Evolutionary conservation across 2,329 filamentous ascomycete species (phyloP), one percentile per base, ranked within the genome.

Genomic region (Scedosporium boydii): DNA sequence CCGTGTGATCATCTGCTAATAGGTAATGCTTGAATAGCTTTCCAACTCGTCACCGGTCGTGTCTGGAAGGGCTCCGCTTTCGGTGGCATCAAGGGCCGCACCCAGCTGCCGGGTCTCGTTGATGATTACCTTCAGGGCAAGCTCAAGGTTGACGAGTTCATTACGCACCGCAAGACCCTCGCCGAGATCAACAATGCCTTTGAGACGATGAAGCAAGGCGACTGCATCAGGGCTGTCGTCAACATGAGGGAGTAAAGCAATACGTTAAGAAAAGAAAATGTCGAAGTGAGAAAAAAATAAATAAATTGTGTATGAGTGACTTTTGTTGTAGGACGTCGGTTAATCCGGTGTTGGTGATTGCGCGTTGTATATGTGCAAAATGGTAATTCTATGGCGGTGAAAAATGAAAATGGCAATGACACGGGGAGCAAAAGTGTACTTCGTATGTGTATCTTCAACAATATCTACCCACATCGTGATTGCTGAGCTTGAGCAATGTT

Each of bases 111-210:
- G 58, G 87, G 83, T 64, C 87, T 99, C 48, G 92, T 99, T 26
- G 80, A 86, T 68, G 93, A 98, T 77, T 99, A 99, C 79, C 82
- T 96, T 75, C 83, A 84, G 61, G 93, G 93, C 69, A 85, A 89
- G 73, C 87, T 99, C 73, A 98, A 97, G 87, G 95, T 98, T 56
- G 93, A 98, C 74, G 95, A 99, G 80, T 98, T 98, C 81, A 98
- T 99, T 79, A 99, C 95, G 38, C 95, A 99, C 80, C 87, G 93
- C 69, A 91, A 96, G 80, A 84, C 82, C 3, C 81, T 99, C 55
- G 78, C 79, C 64, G 86, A 89, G 71, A 96, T 99, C 77, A 98
- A 98, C 82, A 80, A 82, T 60, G 93, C 92, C 21, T 99, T 96
- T 71, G 85, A 91, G 67, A 86, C 89, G 69, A 99, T 99, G 95